A percentile compares a stretch with the other conserved stretches of the same genome.
Conservation (phyloP, 208 protist genomes). For the Strigomonas culicis region DNA sequence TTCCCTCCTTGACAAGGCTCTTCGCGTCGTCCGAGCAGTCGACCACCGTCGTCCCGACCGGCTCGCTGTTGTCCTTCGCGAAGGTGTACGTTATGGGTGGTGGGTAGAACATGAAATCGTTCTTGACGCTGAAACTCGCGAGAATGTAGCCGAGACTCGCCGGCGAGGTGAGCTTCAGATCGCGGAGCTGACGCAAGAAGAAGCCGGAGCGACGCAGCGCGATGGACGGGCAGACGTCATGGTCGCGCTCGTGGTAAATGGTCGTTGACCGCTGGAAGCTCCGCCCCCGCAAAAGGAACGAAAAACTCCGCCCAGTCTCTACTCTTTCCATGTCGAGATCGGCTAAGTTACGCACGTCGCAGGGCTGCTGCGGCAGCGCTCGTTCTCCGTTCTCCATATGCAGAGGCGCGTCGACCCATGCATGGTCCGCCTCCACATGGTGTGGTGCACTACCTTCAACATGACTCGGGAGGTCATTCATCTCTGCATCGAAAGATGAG, state of each 20-base stretch:
- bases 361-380: no score
- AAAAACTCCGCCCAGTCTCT: no score
- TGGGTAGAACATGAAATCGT: conserved; percentile 55
- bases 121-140: conserved; percentile 40
- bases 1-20: conserved; percentile 17
- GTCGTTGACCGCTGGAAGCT: no score
- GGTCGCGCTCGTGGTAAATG: conserved; percentile 32
- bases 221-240: conserved; percentile 36
- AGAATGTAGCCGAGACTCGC: conserved; percentile 23
- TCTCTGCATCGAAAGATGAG: no score
- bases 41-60: conserved; percentile 20
- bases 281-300: no score
- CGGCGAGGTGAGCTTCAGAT: conserved; percentile 19
- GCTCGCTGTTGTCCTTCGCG: conserved; percentile 15
- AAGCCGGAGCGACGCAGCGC: conserved; percentile 26
- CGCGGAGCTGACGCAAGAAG: conserved; percentile 16
- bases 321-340: no score
- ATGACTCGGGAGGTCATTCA: no score
- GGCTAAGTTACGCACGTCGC: no score
- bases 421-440: no score
- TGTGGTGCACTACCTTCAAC: no score
- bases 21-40: conserved; percentile 14
- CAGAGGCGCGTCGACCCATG: no score
- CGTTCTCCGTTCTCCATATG: no score
- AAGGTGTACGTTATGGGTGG: conserved; percentile 38